Evolutionary conservation across 495 filamentous ascomycete species (phyloP).

Genomic region (Schizothecium vesticola): DNA sequence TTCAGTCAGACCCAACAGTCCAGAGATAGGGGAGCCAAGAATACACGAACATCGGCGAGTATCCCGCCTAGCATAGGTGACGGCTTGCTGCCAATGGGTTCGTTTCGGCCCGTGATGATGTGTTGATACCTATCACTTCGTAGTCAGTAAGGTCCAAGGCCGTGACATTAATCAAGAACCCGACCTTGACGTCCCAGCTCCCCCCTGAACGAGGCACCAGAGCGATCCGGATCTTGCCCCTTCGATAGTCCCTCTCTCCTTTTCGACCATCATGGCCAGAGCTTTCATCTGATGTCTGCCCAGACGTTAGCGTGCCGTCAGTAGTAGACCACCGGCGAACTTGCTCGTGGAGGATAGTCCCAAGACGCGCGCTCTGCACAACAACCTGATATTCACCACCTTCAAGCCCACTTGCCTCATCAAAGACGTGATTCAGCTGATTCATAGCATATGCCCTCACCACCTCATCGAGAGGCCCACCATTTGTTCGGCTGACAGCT

Average conservation of each 20-base stretch:
- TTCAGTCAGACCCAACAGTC: background rate
- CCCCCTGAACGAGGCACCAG: background rate
- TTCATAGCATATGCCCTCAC: background rate
- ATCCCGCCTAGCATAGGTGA: background rate
- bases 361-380: background rate
- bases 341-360: background rate
- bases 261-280: background rate
- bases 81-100: background rate
- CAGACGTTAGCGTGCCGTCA: background rate
- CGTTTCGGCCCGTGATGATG: background rate
- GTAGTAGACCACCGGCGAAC: background rate
- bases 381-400: background rate
- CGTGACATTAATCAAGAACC: background rate
- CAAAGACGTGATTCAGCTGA: background rate
- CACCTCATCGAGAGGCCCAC: background rate
- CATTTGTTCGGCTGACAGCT: background rate
- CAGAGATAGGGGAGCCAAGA: background rate
- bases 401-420: background rate
- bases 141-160: background rate
- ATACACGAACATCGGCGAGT: background rate
- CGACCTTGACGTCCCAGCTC: background rate
- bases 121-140: background rate
- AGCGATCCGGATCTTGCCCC: background rate
- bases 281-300: background rate
- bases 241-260: background rate